Evolutionary conservation across 768 basidiomycete species (phyloP), one percentile per base, ranked within the genome.

Genomic region (Hirschioporus abietinus): DNA sequence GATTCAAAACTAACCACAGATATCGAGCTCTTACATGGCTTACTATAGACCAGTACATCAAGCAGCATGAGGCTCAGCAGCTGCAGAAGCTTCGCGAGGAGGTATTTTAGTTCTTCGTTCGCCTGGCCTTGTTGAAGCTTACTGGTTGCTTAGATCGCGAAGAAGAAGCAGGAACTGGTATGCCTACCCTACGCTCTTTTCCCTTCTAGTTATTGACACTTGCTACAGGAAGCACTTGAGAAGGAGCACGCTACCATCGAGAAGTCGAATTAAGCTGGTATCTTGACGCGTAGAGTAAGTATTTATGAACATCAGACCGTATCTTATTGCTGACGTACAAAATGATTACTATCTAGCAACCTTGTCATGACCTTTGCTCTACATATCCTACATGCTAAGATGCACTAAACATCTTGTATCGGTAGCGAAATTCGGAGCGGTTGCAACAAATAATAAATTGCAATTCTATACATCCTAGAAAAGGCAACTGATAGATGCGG

Each of bases 71-170:
- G 66, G 71, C 75, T 15, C 83, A 82, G 70, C 80, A 86, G 65
- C 72, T 92, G 58, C 76, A 79, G 71, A 90, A 90, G 76, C 74
- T 92, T 74, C 84, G 73, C 77, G 78, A 75, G 18, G 70, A 84
- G 80, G 90, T 89, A 66, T 42, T 35, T 18, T 23, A 23, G 35
- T 60, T 62, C 59, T 1, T 36, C 20, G 26, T 60, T 9, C 57
- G 17, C 7, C 4, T 34, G 30, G 20, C 60, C 42, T 25, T 63
- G 34, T n/a, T 25, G 26, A 20, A 64, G 24, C 25, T 67, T 0
- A 42, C 26, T 42, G 25, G 7, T 17, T 12, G 6, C 18, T 63
- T 26, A 79, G 77, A 67, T 78, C 18, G 74, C 76, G 58, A 66
- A 68, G 18, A 76, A 78, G 61, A 74, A 76, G 69, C 64, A 74